A percentile compares a stretch with the other conserved stretches of the same genome.
Conservation (phyloP, 768 basidiomycete species). For the Leccinum rimulosum region DNA sequence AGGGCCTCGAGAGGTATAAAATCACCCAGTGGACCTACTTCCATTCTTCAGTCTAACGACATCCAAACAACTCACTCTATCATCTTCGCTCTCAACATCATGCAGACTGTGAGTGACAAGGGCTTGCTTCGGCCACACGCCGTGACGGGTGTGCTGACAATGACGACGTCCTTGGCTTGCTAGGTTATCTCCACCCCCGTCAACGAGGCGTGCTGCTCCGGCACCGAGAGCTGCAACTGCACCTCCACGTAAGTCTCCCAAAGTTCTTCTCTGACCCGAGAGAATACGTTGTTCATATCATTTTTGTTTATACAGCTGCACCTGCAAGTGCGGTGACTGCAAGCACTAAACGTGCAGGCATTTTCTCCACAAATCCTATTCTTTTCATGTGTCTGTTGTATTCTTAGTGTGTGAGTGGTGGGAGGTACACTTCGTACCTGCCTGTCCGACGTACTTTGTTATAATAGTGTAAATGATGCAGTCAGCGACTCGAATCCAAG, state of each 20-base stretch:
- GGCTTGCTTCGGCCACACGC: not conserved
- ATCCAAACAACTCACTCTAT: conserved; percentile 1
- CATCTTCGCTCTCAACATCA: conserved; percentile 3
- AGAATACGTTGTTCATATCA: not conserved
- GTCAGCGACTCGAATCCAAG: not conserved
- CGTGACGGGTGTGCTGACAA: not conserved
- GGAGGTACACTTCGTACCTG: too few relatives aligned
- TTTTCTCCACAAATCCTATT: not conserved
- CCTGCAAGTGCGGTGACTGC: conserved; percentile 21
- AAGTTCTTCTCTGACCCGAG: not conserved
- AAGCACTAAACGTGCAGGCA: conserved; percentile 11
- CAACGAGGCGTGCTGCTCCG: conserved; percentile 22
- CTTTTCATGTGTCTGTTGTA: not conserved
- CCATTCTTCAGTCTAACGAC: not conserved
- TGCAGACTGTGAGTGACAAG: conserved; percentile 19
- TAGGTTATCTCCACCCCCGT: conserved; percentile 10
- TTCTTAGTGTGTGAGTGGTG: not conserved
- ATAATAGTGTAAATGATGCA: not conserved
- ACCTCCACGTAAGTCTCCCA: conserved; percentile 4
- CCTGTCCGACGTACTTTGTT: not conserved
- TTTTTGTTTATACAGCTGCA: conserved; percentile 2
- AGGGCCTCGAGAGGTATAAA: conserved; percentile 10
- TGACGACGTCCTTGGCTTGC: not conserved
- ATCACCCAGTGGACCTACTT: not conserved
- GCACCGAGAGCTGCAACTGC: conserved; percentile 12